phyloP scores from a whole-genome alignment of 2,329 filamentous ascomycete genomes.

The Alternaria brassicicola region DNA sequence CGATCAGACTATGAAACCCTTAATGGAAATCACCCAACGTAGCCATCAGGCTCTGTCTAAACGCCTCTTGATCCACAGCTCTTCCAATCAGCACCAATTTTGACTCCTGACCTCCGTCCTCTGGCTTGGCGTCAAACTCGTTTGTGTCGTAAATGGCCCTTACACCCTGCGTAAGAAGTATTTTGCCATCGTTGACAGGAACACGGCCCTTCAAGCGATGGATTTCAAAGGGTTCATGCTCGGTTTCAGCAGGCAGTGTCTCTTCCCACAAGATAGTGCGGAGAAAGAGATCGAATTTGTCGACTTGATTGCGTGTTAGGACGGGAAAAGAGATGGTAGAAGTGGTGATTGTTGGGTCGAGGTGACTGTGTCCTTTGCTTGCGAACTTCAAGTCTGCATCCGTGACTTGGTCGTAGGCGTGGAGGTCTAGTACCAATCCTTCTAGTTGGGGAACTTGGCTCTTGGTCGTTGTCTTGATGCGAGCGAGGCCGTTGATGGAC shows the following conservation, averaged over 20 bases:
- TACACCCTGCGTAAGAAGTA: constrained; percentile 87
- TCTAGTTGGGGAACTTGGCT: constrained; percentile 82
- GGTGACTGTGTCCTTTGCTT: constrained; percentile 82
- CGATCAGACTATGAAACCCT: background rate
- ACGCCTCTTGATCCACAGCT: constrained; percentile 31
- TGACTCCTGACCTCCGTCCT: constrained; percentile 9
- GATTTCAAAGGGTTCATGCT: constrained; percentile 68
- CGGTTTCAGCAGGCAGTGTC: constrained; percentile 56
- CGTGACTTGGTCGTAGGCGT: constrained; percentile 86
- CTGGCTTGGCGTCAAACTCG: constrained; percentile 53
- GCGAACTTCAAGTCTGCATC: constrained; percentile 68
- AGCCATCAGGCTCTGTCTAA: constrained; percentile 18
- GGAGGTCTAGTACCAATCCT: constrained; percentile 84
- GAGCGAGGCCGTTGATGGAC: constrained; percentile 89
- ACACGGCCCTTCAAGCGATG: constrained; percentile 87
- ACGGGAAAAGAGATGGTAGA: constrained; percentile 71
- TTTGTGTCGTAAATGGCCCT: constrained; percentile 92
- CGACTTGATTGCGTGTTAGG: constrained; percentile 64
- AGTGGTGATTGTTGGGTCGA: constrained; percentile 89
- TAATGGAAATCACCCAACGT: background rate
- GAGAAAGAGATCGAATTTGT: constrained; percentile 78
- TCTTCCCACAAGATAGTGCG: constrained; percentile 84
- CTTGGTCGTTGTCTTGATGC: constrained; percentile 79
- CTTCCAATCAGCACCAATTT: constrained; percentile 45
- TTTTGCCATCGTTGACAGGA: constrained; percentile 65